phyloP scores from a whole-genome alignment of 495 filamentous ascomycete genomes.

The Xylaria sp. region DNA sequence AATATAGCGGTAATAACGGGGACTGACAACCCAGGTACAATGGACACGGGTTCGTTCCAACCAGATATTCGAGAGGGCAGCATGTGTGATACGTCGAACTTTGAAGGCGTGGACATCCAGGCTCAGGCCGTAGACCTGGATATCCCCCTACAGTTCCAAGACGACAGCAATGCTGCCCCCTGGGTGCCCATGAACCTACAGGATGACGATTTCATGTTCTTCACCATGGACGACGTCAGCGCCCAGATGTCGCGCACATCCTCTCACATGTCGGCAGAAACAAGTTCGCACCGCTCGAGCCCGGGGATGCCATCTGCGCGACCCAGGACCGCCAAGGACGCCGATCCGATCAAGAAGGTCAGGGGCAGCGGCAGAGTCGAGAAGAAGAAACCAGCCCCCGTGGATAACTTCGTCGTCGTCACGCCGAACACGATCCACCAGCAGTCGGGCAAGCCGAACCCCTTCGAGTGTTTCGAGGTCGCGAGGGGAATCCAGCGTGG shows the following conservation, averaged over 20 bases:
- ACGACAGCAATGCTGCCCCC: constrained; percentile 42
- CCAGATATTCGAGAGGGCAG: constrained; percentile 31
- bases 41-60: constrained; percentile 36
- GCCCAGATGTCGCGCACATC: constrained; percentile 39
- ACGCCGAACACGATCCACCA: constrained; percentile 54
- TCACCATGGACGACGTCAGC: constrained; percentile 47
- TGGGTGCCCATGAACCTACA: constrained; percentile 49
- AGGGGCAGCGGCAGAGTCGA: constrained; percentile 41
- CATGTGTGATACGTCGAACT: constrained; percentile 30
- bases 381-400: constrained; percentile 43
- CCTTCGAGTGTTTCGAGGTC: constrained; percentile 56
- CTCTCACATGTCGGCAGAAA: constrained; percentile 36
- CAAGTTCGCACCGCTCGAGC: constrained; percentile 38
- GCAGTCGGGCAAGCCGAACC: constrained; percentile 51
- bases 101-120: constrained; percentile 32
- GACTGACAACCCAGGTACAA: constrained; percentile 5
- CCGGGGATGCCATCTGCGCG: constrained; percentile 45
- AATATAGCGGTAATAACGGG: neutral
- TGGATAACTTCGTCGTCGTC: constrained; percentile 55
- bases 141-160: constrained; percentile 43
- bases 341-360: constrained; percentile 44
- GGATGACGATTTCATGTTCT: constrained; percentile 40
- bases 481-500: constrained; percentile 53
- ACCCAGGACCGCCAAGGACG: constrained; percentile 32
- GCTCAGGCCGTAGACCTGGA: constrained; percentile 38